Percentiles rank a stretch among this genome's conserved stretches.
Evolutionary conservation across 768 basidiomycete genomes (phyloP).

Genomic region (Strobilomyces echinocephalus): DNA sequence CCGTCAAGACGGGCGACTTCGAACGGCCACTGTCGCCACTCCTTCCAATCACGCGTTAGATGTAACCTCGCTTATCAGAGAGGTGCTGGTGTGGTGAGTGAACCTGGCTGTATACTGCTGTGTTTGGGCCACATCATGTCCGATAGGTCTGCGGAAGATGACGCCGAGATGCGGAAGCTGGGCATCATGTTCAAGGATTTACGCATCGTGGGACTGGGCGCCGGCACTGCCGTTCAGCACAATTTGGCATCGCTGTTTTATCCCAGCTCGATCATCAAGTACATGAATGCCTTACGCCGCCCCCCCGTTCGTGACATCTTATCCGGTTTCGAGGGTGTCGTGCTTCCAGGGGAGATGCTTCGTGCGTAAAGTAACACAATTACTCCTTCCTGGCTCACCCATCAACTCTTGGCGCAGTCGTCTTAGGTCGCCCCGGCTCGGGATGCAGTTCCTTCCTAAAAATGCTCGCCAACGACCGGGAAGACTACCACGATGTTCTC

Average conservation of each 20-base stretch:
- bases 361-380: conserved; percentile 40
- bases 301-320: conserved; percentile 64
- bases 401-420: conserved; percentile 42
- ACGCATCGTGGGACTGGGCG: conserved; percentile 46
- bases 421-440: conserved; percentile 78
- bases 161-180: conserved; percentile 36
- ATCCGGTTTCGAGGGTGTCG: conserved; percentile 56
- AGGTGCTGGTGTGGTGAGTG: conserved; percentile 11
- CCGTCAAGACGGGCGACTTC: too few species aligned
- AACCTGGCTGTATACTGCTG: neutral
- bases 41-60: too few species aligned
- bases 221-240: conserved; percentile 39
- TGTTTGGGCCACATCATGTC: neutral
- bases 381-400: neutral
- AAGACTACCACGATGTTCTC: conserved; percentile 40
- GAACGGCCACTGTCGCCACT: too few species aligned
- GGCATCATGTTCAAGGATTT: conserved; percentile 51
- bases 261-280: conserved; percentile 35
- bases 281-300: conserved; percentile 44
- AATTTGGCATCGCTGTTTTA: conserved; percentile 53
- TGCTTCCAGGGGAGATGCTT: conserved; percentile 73
- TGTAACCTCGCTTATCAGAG: neutral
- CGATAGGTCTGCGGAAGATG: conserved; percentile 31
- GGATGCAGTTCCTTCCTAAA: conserved; percentile 49
- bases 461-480: conserved; percentile 43